Base-by-base conservation (phyloP, 345 rosid genomes). In the Syzygium jambos region DNA sequence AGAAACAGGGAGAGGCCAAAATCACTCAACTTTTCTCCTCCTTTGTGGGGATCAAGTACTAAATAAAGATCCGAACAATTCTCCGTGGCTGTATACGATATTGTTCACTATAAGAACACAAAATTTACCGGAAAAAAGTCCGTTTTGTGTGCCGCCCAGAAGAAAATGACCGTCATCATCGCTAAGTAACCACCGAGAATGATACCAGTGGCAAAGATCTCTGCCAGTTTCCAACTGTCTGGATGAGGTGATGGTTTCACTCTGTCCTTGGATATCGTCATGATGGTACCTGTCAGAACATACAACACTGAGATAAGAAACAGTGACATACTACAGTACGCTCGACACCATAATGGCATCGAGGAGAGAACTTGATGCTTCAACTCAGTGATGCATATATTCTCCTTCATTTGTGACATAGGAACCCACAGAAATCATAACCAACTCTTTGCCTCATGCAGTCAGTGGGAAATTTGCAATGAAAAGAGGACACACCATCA, bases 261-360 rank as follows among this genome's bases (percentile, higher is more conserved):
- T 63, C 87, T 86, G 73, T 63, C 87, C 83, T 86, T 86, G 23
- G 87, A 86, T 52, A 86, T 86, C 3, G 83, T 86, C 87, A 86
- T 65, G 83, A 65, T 86, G 38, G 83, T 86, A 34, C 87, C 87
- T 73, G 82, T 73, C 49, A 3, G 38, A 22, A 38, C 49, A 73
- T 73, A 21, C 27, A 21, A 2, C 82, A 73, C 38, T 34, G 27
- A 11, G 8, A 68, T 38, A 34, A 73, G 82, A 73, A 73, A 73
- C 27, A 9, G 80, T 6, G 3, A 5, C 43, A 7, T 73, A 12
- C 80, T 38, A 46, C 78, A 68, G 25, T 38, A 73, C 38, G 49
- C 82, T 73, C 0, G 27, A 38, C 4, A 4, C 27, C 4, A 1
- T 19, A 4, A 73, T 1, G 2, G 82, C 49, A 38, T 38, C 49